Base-by-base conservation (phyloP, 495 filamentous ascomycete genomes). In the Diplogelasinospora grovesii region DNA sequence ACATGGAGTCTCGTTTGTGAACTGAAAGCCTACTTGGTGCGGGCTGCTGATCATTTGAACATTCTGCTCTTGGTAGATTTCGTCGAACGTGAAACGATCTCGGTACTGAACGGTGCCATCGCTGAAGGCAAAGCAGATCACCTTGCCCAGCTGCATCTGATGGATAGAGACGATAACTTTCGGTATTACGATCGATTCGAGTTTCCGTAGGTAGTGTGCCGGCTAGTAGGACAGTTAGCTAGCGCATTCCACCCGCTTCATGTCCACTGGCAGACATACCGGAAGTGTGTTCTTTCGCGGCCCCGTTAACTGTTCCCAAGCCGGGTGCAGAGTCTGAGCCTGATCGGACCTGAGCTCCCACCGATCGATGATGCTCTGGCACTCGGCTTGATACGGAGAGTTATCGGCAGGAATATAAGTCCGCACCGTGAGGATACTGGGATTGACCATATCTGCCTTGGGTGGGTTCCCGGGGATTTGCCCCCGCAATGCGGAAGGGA, bases 41-140 rank as follows among this genome's bases (percentile, higher is more conserved):
- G 86, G 63, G 49, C 77, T 81, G 26, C 70, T 80, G 30, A 92
- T 79, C 16, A 67, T 75, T 32, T 76, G 74, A 8, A 73, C 43
- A 52, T 82, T 78, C n/a, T 69, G 67, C 39, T 83, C 68, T 8
- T 73, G 69, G 43, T 70, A 78, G 1, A 89, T 68, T 25, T 77
- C 62, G 1, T 70, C 60, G 78, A 92, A 78, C 3, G 78, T 83
- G 38, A 69, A 64, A 8, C 85, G 74, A 43, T 92, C 81, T 33
- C 86, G 79, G 56, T 89, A 86, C 36, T 87, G 74, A 20, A 89
- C 67, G 0, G 81, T 82, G 11, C 86, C 85, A 50, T 92, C 87
- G 48, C 81, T 82, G 37, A 81, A 81, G 8, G 70, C 71, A 37
- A 93, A 63, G 30, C 78, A 81, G 2, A 93, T 46, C 7, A 82